Evolutionary conservation across 179 eudicot genomes (phyloP).

Genomic region (Amaranthus tricolor): DNA sequence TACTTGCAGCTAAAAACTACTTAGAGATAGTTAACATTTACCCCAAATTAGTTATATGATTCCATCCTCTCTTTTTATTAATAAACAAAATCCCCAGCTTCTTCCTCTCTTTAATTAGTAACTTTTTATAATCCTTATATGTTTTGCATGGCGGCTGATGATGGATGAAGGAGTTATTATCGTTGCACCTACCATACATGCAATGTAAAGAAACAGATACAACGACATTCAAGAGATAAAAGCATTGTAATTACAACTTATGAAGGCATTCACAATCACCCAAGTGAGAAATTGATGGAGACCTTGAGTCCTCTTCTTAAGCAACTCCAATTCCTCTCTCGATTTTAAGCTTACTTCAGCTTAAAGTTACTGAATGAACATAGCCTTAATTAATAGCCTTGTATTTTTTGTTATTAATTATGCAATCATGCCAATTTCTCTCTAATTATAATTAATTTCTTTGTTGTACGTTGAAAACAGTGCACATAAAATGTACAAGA

Average conservation of each 20-base stretch:
- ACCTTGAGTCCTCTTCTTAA: constrained; percentile 75
- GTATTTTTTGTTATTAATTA: constrained; percentile 15
- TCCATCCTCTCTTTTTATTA: no score
- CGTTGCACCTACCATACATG: constrained; percentile 58
- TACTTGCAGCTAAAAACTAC: no score
- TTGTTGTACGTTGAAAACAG: neutral
- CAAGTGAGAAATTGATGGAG: constrained; percentile 92
- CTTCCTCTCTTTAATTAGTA: neutral
- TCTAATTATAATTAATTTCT: neutral
- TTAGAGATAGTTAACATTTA: no score
- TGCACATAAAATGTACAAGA: neutral
- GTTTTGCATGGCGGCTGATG: neutral
- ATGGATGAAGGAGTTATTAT: constrained; percentile 46
- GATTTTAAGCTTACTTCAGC: constrained; percentile 24
- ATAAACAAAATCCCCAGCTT: no score
- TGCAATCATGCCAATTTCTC: neutral
- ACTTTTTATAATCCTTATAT: neutral
- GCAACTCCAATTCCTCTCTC: constrained; percentile 83
- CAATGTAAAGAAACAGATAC: constrained; percentile 59
- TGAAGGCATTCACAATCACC: constrained; percentile 93
- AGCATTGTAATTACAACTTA: constrained; percentile 55
- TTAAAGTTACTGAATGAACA: neutral
- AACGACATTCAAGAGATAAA: constrained; percentile 48
- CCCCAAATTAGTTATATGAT: no score
- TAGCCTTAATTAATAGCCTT: no score